Conservation (phyloP, 441 rosid genomes). For the Rhodomyrtus psidioides region DNA sequence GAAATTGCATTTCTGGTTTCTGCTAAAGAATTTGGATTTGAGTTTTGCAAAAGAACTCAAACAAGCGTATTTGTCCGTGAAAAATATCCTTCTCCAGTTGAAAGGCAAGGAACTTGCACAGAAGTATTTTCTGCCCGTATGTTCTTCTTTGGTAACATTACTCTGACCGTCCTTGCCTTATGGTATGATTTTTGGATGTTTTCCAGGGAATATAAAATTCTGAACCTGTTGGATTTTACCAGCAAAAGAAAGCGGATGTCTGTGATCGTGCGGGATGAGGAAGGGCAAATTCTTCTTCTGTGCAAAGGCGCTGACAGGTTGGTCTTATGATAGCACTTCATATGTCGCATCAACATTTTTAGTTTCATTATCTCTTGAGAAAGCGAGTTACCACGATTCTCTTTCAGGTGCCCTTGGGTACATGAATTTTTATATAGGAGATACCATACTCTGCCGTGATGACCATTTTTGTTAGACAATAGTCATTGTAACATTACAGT, state of each 20-base stretch:
- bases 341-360: background rate
- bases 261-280: slow-evolving; percentile 69
- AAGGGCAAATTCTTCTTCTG: slow-evolving; percentile 75
- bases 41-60: slow-evolving; percentile 77
- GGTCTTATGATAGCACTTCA: background rate
- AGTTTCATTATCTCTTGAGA: background rate
- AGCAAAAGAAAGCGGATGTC: slow-evolving; percentile 98
- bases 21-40: slow-evolving; percentile 95
- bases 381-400: background rate
- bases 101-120: slow-evolving; percentile 43
- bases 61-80: slow-evolving; percentile 71
- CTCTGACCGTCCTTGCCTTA: background rate
- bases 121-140: background rate
- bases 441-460: background rate
- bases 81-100: slow-evolving; percentile 35
- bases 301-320: slow-evolving; percentile 99
- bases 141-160: background rate
- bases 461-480: background rate
- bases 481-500: background rate
- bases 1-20: slow-evolving; percentile 93
- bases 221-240: slow-evolving; percentile 86
- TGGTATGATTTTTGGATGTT: slow-evolving; percentile 4
- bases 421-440: background rate
- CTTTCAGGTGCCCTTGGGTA: background rate
- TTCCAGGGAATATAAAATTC: slow-evolving; percentile 85